Conservation (phyloP, 306 rosid genomes). For the Begonia peltatifolia region DNA sequence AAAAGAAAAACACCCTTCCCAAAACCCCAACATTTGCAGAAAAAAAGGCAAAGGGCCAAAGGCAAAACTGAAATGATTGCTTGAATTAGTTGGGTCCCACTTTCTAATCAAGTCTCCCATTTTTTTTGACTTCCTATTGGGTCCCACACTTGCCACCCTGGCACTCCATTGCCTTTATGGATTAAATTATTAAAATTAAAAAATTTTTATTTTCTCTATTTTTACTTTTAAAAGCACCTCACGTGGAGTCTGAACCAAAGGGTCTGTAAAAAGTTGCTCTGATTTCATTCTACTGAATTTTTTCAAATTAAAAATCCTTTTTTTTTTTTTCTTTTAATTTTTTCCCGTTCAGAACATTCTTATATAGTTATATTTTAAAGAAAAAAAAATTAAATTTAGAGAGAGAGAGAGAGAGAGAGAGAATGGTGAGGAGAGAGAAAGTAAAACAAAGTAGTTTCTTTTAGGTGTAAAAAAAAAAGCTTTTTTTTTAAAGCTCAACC, state of each 20-base stretch:
- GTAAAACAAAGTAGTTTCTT: not conserved
- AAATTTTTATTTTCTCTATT: not conserved
- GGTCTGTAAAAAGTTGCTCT: constrained; percentile 33
- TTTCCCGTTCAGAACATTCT: not conserved
- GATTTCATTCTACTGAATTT: not conserved
- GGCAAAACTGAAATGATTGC: constrained; percentile 61
- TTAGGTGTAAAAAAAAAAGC: constrained; percentile 3
- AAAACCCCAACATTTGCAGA: constrained; percentile 5
- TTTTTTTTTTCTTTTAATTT: not conserved
- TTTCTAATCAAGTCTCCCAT: constrained; percentile 47
- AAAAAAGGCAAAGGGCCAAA: constrained; percentile 38
- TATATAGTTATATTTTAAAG: too few species aligned
- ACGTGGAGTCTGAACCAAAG: constrained; percentile 99
- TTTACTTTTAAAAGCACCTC: constrained; percentile 73
- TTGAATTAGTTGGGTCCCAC: constrained; percentile 61
- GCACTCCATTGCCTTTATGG: constrained; percentile 59
- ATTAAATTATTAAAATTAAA: constrained; percentile 41
- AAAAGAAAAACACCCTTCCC: constrained; percentile 14
- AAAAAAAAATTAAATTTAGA: not conserved
- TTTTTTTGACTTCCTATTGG: constrained; percentile 83
- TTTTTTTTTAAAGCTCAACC: constrained; percentile 76
- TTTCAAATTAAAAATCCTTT: constrained; percentile 4
- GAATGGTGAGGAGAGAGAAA: too few species aligned
- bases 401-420: not conserved
- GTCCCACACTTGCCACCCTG: constrained; percentile 63